Conservation (phyloP, 2,329 filamentous ascomycete species). For the Botrytis fragariae region DNA sequence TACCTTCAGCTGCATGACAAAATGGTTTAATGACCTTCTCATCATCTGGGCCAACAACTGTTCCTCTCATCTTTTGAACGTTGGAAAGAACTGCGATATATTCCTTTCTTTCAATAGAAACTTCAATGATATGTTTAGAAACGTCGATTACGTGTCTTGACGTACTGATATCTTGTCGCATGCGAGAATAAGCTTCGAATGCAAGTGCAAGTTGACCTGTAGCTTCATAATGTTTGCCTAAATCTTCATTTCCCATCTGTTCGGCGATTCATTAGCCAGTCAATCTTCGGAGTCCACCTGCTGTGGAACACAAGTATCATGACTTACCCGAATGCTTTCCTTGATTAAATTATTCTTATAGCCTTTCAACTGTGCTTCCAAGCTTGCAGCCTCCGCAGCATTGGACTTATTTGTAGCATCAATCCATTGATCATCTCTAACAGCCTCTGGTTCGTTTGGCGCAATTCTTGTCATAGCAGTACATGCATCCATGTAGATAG, state of each 20-base stretch:
- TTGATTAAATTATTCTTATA: conserved; percentile 98
- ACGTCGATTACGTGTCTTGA: conserved; percentile 81
- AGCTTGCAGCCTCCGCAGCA: conserved; percentile 65
- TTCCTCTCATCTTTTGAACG: conserved; percentile 63
- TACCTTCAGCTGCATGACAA: conserved; percentile 55
- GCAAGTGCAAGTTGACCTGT: conserved; percentile 73
- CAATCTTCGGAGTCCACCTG: background rate
- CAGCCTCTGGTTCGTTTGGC: conserved; percentile 66
- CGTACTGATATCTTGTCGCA: conserved; percentile 87
- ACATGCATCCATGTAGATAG: conserved; percentile 67
- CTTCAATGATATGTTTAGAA: conserved; percentile 72
- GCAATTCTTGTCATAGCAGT: conserved; percentile 61
- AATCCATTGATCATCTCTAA: conserved; percentile 72
- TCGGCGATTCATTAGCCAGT: conserved; percentile 1
- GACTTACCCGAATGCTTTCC: conserved; percentile 82
- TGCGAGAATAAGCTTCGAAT: conserved; percentile 74
- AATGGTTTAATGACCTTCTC: conserved; percentile 51
- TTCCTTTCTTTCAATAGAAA: conserved; percentile 72
- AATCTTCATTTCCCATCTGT: conserved; percentile 91
- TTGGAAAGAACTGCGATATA: conserved; percentile 68
- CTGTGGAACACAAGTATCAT: background rate
- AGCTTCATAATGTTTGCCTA: conserved; percentile 78
- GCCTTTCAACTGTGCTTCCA: conserved; percentile 81
- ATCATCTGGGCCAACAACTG: conserved; percentile 43
- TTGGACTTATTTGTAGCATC: conserved; percentile 64